phyloP scores from a whole-genome alignment of 2,329 filamentous ascomycete species.

The Keithomyces neogunnii region DNA sequence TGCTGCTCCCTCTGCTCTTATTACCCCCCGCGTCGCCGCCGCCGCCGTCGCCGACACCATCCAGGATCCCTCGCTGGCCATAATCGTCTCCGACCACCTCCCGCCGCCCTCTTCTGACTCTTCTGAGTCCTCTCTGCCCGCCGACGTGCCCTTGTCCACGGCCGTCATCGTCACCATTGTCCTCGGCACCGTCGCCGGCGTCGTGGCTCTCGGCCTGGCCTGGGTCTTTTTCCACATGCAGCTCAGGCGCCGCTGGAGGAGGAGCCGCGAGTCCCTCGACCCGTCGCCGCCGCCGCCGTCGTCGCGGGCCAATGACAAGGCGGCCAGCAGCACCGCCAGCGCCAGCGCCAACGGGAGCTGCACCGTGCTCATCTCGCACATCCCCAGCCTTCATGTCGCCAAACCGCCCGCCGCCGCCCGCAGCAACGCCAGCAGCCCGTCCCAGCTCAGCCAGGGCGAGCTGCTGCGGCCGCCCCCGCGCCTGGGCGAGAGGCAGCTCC shows the following conservation, averaged over 20 bases:
- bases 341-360: background rate
- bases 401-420: too few species aligned
- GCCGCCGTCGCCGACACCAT: background rate
- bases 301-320: too few species aligned
- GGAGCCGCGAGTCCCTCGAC: background rate
- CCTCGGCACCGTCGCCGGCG: background rate
- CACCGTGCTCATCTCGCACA: too few species aligned
- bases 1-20: too few species aligned
- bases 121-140: background rate
- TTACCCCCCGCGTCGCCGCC: too few species aligned
- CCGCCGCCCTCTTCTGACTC: background rate
- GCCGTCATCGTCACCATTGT: background rate
- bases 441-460: background rate
- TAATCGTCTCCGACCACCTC: background rate
- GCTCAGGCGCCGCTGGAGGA: background rate
- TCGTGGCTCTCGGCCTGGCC: background rate
- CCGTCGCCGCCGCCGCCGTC: background rate
- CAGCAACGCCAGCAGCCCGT: background rate
- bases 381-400: too few species aligned
- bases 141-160: background rate
- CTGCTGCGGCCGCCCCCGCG: background rate
- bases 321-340: background rate
- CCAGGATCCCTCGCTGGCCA: background rate
- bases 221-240: background rate
- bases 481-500: background rate